These are phyloP conservation scores for Kwoniella newhampshirensis DNA, from an alignment of 768 basidiomycete genomes.

Conservation along the genomic window DNA sequence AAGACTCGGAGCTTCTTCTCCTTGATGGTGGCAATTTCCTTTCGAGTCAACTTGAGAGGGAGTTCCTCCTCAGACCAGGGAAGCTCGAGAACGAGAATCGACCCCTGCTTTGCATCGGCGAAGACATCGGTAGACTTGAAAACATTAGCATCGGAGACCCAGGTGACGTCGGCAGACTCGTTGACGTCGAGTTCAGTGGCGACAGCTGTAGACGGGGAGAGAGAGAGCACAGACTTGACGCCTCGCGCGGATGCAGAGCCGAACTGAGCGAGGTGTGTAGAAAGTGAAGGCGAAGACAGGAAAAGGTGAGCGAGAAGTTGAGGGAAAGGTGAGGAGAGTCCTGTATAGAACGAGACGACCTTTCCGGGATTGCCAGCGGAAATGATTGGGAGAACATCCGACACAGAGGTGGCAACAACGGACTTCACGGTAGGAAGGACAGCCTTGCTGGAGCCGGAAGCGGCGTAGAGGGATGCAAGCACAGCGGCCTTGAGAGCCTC, in stretches of 20 bases:
- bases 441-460: slow-evolving; percentile 35
- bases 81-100: slow-evolving; percentile 67
- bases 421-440: slow-evolving; percentile 40
- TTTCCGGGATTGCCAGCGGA: slow-evolving; percentile 48
- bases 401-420: slow-evolving; percentile 23
- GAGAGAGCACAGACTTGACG: slow-evolving; percentile 53
- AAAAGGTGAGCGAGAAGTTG: slow-evolving; percentile 55
- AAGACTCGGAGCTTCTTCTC: slow-evolving; percentile 58
- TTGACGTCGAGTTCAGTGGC: slow-evolving; percentile 56
- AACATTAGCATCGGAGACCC: slow-evolving; percentile 71
- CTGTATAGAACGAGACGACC: slow-evolving; percentile 65
- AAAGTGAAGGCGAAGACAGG: slow-evolving; percentile 56
- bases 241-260: slow-evolving; percentile 51
- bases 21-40: slow-evolving; percentile 58
- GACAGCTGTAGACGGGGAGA: slow-evolving; percentile 46
- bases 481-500: slow-evolving; percentile 44
- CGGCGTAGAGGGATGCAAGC: slow-evolving; percentile 44
- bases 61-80: slow-evolving; percentile 80
- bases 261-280: slow-evolving; percentile 49
- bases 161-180: slow-evolving; percentile 62
- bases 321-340: slow-evolving; percentile 61
- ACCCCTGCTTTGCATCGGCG: slow-evolving; percentile 64
- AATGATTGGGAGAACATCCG: slow-evolving; percentile 9
- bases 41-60: slow-evolving; percentile 63
- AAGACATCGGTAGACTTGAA: slow-evolving; percentile 76